Evolutionary conservation across 768 basidiomycete genomes (phyloP), one percentile per base, ranked within the genome.

Genomic region (Serendipita sp.): DNA sequence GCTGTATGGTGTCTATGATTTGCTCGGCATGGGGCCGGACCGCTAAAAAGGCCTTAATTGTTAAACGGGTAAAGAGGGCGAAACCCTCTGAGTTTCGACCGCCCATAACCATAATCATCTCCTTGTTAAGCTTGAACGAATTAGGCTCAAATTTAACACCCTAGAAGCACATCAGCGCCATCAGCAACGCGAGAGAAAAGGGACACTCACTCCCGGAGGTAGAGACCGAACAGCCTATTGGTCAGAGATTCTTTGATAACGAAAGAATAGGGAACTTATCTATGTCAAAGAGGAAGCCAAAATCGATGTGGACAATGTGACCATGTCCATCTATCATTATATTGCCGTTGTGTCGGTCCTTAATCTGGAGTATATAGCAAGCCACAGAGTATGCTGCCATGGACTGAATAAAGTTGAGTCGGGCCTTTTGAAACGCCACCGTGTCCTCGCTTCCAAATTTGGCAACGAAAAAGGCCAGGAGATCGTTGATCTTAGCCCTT

Each of bases 241-340:
- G 64, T 36, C 67, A 70, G 67, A 74, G 73, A 76, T 66, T 76
- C 68, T 15, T 32, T 44, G 28, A 69, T 11, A 51, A 13, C 64
- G 65, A 10, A 56, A 63, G 36, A 66, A 51, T 62, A 68, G 30
- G 41, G n/a, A 7, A 91, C 91, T 86, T 74, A 93, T 93, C 95
- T 85, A 99, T 99, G 73, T 99, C 95, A 70, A 96, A 96, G 63
- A 96, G 74, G 76, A 96, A 96, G 0, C 93, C 93, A 70, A 96
- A 94, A 75, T 96, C 95, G 69, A 99, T 83, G 73, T 99, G 96
- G 3, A 97, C 82, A 66, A 99, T 95, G 72, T 97, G 94, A 0
- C 96, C 96, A 66, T 94, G 90, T 2, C 88, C 92, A 72, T 98
- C 96, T 66, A 99, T 94, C 95, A 99, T 97, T 72, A 99, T 98